Evolutionary conservation across 257 asterid species (phyloP), one percentile per base, ranked within the genome.

Genomic region (Rubia yunnanensis): DNA sequence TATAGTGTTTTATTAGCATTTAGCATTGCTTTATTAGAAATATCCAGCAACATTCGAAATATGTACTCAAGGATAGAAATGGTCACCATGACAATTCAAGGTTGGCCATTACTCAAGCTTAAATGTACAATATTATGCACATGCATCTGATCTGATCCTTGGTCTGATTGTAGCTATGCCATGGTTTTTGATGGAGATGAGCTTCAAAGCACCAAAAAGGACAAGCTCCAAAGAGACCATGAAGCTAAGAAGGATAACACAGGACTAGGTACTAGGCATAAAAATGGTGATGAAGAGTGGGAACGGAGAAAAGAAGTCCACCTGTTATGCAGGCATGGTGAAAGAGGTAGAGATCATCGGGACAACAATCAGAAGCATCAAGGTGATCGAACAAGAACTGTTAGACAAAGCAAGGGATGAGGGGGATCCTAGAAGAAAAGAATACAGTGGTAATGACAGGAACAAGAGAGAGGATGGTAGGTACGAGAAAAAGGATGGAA

Each of bases 11-110:
- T n/a, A n/a, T n/a, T n/a, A n/a, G n/a, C n/a, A n/a, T n/a, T n/a
- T n/a, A n/a, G n/a, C n/a, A n/a, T n/a, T n/a, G n/a, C n/a, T n/a
- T n/a, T n/a, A n/a, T n/a, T n/a, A n/a, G n/a, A n/a, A 73, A 78
- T 56, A 34, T 59, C 53, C 85, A 76, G 65, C 84, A 77, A n/a
- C 71, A 59, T 53, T 57, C 85, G 3, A 92, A 86, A 46, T 92
- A 72, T 76, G 53, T 38, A 31, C 77, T 92, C 71, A 92, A 85
- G n/a, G n/a, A n/a, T n/a, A n/a, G n/a, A n/a, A n/a, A n/a, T n/a
- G n/a, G n/a, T n/a, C n/a, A n/a, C n/a, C n/a, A n/a, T n/a, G n/a
- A n/a, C n/a, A n/a, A n/a, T n/a, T n/a, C n/a, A n/a, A n/a, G n/a
- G n/a, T n/a, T n/a, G n/a, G n/a, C n/a, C n/a, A n/a, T n/a, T n/a